These are phyloP conservation scores for Podaxis mareebaensis DNA, from an alignment of 768 basidiomycete species.

Conservation along the genomic window DNA sequence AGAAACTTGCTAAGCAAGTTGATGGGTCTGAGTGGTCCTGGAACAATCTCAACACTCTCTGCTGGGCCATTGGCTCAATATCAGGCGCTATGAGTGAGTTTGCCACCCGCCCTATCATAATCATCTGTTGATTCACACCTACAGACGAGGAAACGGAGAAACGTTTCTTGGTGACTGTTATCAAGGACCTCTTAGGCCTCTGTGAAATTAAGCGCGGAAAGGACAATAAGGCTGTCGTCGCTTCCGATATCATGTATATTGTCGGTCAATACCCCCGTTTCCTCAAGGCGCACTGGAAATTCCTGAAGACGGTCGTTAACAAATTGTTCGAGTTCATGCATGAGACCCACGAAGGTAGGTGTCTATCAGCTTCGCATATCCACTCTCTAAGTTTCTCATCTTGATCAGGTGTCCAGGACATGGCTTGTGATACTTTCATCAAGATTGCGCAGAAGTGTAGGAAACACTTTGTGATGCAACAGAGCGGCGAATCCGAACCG, in stretches of 20 bases:
- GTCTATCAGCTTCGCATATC: not conserved
- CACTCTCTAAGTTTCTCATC: not conserved
- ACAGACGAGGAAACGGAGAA: constrained; percentile 99
- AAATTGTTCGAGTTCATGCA: constrained; percentile 99
- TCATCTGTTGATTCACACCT: constrained; percentile 5
- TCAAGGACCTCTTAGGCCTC: constrained; percentile 96
- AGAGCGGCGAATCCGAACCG: constrained; percentile 94
- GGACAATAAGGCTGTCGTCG: constrained; percentile 99
- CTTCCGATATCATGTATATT: constrained; percentile 97
- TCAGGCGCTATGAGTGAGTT: constrained; percentile 98
- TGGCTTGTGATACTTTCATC: constrained; percentile 99
- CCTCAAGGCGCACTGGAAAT: constrained; percentile 99
- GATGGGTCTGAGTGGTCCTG: constrained; percentile 99
- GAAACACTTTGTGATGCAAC: constrained; percentile 98
- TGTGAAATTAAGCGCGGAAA: constrained; percentile 99
- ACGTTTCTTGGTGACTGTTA: constrained; percentile 97
- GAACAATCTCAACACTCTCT: constrained; percentile 98
- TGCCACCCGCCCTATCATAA: not conserved
- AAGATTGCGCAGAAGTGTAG: constrained; percentile 99
- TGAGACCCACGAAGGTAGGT: constrained; percentile 93
- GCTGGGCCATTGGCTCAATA: constrained; percentile 99
- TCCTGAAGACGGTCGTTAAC: constrained; percentile 99
- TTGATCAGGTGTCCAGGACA: constrained; percentile 90
- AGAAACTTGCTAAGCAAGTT: constrained; percentile 96
- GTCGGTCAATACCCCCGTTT: constrained; percentile 99